Evolutionary conservation across 73 alveolate genomes (phyloP).

Genomic region (Paramecium caudatum): DNA sequence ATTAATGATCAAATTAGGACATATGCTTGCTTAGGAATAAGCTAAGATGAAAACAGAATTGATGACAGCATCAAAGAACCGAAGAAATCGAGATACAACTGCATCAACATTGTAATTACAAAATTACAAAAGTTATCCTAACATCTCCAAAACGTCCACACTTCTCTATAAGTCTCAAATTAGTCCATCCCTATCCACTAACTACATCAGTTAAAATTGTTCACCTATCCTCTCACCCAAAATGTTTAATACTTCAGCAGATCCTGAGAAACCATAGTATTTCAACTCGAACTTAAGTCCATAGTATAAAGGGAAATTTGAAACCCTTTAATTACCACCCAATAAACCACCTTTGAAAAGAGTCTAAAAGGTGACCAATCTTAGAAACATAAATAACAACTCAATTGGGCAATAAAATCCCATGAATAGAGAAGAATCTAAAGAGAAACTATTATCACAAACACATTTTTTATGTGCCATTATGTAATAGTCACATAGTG

Average conservation of each 20-base stretch:
- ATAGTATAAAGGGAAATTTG: neutral
- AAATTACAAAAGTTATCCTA: constrained; percentile 33
- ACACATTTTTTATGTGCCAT: constrained; percentile 63
- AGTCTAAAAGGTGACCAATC: neutral
- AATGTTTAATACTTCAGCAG: neutral
- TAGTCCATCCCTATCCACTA: neutral
- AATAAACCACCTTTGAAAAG: constrained; percentile 59
- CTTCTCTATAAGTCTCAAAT: neutral
- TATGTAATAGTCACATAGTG: constrained; percentile 40
- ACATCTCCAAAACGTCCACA: constrained; percentile 38
- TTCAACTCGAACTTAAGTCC: neutral
- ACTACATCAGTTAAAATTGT: constrained; percentile 26
- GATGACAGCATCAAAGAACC: neutral
- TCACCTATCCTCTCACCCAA: neutral
- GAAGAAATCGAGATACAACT: constrained; percentile 10
- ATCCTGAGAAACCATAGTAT: neutral
- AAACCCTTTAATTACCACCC: constrained; percentile 12
- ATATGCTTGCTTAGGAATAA: constrained; percentile 28
- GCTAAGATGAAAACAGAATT: constrained; percentile 4
- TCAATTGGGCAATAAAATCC: neutral
- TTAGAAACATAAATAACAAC: constrained; percentile 18
- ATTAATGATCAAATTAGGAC: constrained; percentile 8
- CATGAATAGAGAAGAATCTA: neutral
- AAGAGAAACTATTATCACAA: constrained; percentile 1
- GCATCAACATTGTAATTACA: constrained; percentile 42